A percentile compares a stretch with the other conserved stretches of the same genome.
Evolutionary conservation across 495 filamentous ascomycete species (phyloP).

Genomic region (Podospora fimiseda): DNA sequence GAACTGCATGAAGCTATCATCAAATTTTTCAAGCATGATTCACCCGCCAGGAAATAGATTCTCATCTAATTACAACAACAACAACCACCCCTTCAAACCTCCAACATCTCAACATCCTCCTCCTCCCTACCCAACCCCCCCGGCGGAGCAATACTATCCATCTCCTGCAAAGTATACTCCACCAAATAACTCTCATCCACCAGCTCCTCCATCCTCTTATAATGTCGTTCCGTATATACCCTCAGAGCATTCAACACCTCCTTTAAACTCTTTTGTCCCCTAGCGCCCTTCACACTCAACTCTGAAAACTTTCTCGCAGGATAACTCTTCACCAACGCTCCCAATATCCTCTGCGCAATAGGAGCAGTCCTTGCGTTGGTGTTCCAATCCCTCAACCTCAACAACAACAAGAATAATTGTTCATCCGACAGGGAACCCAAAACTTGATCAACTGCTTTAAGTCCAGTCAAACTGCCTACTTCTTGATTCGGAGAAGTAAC

Average conservation of each 20-base stretch:
- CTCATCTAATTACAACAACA: no score
- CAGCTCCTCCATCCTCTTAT: constrained; percentile 76
- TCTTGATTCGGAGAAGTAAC: constrained; percentile 59
- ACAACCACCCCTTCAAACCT: constrained; percentile 23
- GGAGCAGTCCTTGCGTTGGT: constrained; percentile 83
- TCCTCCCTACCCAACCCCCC: constrained; percentile 24
- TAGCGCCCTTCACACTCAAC: constrained; percentile 54
- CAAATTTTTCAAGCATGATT: no score
- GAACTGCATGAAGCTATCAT: no score
- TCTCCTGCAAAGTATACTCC: constrained; percentile 85
- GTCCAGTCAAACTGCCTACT: constrained; percentile 58
- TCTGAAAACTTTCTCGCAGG: constrained; percentile 60
- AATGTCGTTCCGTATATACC: constrained; percentile 88
- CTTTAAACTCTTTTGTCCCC: constrained; percentile 60
- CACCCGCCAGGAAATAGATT: no score
- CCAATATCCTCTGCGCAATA: constrained; percentile 81
- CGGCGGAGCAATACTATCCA: constrained; percentile 65
- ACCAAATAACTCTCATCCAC: constrained; percentile 93
- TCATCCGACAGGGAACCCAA: constrained; percentile 70
- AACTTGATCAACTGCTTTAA: constrained; percentile 77
- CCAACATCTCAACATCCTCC: constrained; percentile 39
- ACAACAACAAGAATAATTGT: constrained; percentile 72
- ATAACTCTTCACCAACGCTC: constrained; percentile 69
- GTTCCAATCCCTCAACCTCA: constrained; percentile 89
- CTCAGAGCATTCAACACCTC: constrained; percentile 77